A percentile compares a stretch with the other conserved stretches of the same genome.
phyloP scores from a whole-genome alignment of 2,329 filamentous ascomycete species.

The Aspergillus spinulosporus region DNA sequence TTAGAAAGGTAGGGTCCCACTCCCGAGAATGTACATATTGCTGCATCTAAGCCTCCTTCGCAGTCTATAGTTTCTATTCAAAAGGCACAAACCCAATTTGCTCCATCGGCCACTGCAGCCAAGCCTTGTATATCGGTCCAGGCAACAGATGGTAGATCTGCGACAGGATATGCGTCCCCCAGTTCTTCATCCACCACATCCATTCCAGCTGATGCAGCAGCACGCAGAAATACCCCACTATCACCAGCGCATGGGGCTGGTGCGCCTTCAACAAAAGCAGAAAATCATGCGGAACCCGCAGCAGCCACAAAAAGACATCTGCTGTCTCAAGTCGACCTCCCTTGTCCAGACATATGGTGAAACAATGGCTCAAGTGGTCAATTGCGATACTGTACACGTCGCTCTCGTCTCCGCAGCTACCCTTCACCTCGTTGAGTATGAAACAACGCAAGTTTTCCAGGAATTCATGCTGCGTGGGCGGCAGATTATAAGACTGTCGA shows the following conservation, averaged over 20 bases:
- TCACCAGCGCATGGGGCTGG: constrained; percentile 23
- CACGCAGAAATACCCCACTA: constrained; percentile 28
- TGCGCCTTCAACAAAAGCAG: constrained; percentile 18
- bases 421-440: not conserved
- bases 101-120: constrained; percentile 14
- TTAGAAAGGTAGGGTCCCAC: no score
- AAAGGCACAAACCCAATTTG: not conserved
- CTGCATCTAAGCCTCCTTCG: no score
- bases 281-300: constrained; percentile 22
- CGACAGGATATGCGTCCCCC: constrained; percentile 21
- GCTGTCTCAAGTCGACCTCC: constrained; percentile 1
- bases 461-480: no score
- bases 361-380: constrained; percentile 3
- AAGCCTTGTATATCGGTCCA: constrained; percentile 22
- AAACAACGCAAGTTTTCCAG: no score
- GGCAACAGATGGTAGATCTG: constrained; percentile 23
- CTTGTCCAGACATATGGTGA: not conserved
- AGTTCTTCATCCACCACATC: constrained; percentile 30
- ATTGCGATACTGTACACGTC: not conserved
- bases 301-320: constrained; percentile 1
- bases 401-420: not conserved
- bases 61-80: no score
- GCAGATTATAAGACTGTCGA: not conserved
- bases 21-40: no score
- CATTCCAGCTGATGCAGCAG: constrained; percentile 25